Base-by-base conservation (phyloP, 495 filamentous ascomycete species). In the Penicillium arizonense region DNA sequence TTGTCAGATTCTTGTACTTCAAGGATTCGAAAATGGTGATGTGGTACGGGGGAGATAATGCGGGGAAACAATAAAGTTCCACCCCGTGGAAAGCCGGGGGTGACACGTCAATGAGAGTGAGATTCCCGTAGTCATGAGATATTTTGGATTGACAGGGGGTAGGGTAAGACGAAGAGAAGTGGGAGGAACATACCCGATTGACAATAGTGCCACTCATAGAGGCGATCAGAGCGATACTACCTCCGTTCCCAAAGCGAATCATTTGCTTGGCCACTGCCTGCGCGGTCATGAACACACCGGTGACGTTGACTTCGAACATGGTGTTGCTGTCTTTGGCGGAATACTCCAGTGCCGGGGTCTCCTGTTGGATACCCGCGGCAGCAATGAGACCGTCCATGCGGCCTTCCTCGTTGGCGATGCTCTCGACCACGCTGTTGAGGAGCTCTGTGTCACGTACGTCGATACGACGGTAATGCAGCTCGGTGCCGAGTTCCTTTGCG, bases 241-340 rank as follows among this genome's bases (percentile, higher is more conserved):
- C 87, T 21, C 81, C 81, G 40, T 79, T 84, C 36, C 83, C 83
- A 69, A 86, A 87, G 50, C 79, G 79, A 59, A 90, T 80, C 87
- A 93, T 92, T 61, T 88, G 81, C 58, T 84, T 79, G 12, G 89
- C 89, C 8, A 80, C 82, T 9, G 85, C 83, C 53, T 86, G 80
- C 0, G 87, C 81, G 2, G 86, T 86, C 77, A 90, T 83, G 68
- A 91, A 88, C 8, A 88, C 85, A 14, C 87, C 89, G 0, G 85
- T 89, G 55, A 89, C 85, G 60, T 92, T 92, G 47, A 89, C 77
- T 42, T 82, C 81, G 65, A 93, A 78, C 84, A 91, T 88, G 47
- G 76, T 75, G 48, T 82, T 82, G 53, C 86, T 81, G 58, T 90
- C 86, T 47, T 84, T 77, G 38, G 78, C 72, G 3, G 77, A 77